phyloP scores from a whole-genome alignment of 805 yeast genomes.

The Kluyveromyces nonfermentans region DNA sequence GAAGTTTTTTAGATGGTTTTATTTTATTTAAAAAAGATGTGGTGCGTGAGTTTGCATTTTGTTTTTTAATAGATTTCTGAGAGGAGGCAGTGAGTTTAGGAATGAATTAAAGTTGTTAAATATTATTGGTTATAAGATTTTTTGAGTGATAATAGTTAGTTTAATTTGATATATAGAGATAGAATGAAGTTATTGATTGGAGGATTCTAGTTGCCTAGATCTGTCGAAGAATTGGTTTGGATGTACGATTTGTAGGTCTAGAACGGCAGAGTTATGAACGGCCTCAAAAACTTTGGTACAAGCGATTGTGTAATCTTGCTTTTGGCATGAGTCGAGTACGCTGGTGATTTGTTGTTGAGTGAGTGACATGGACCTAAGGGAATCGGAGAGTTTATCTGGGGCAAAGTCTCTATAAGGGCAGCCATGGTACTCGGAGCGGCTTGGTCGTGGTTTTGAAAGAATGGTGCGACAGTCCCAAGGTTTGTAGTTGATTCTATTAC shows the following conservation, averaged over 20 bases:
- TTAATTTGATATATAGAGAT: no score
- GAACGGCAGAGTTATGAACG: conserved; percentile 37
- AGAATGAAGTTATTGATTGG: no score
- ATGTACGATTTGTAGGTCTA: conserved; percentile 48
- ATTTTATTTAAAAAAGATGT: no score
- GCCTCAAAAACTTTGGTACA: conserved; percentile 85
- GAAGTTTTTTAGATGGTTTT: no score
- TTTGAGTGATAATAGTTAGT: no score
- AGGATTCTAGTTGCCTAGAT: conserved; percentile 39
- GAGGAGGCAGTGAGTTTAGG: no score
- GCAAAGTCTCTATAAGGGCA: conserved; percentile 82
- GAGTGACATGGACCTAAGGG: conserved; percentile 47
- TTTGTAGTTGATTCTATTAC: conserved; percentile 73
- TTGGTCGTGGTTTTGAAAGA: conserved; percentile 60
- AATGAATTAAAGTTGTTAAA: no score
- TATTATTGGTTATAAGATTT: no score
- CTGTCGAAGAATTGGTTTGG: conserved; percentile 86
- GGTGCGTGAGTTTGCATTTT: no score
- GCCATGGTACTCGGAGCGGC: conserved; percentile 69
- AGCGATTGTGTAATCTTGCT: conserved; percentile 71
- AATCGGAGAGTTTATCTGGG: conserved; percentile 48
- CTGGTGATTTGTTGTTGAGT: conserved; percentile 40
- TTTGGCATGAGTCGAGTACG: conserved; percentile 57
- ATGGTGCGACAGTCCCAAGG: conserved; percentile 83
- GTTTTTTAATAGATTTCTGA: no score